Conservation (phyloP, 1,284 basidiomycete genomes). For the Ganoderma multipileum region DNA sequence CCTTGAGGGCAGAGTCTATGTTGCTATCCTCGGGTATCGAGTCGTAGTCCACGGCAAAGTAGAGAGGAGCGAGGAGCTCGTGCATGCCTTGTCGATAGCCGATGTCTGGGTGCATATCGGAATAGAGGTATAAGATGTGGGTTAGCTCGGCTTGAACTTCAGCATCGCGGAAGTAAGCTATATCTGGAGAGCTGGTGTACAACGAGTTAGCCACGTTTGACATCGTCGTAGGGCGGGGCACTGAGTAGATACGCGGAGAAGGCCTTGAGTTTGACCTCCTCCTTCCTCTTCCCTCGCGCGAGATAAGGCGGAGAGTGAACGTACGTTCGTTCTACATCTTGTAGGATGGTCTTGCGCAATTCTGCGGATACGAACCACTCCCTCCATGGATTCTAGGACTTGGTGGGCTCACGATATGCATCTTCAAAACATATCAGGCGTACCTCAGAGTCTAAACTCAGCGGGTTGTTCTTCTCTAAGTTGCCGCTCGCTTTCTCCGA, state of each 20-base stretch:
- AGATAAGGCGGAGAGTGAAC: conserved; percentile 23
- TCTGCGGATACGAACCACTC: conserved; percentile 91
- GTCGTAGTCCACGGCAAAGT: conserved; percentile 85
- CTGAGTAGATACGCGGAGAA: not conserved
- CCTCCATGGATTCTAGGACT: conserved; percentile 85
- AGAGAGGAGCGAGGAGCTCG: conserved; percentile 87
- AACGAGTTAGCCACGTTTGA: not conserved
- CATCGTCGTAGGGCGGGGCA: not conserved
- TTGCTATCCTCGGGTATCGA: conserved; percentile 57
- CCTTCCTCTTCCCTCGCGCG: not conserved
- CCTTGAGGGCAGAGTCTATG: conserved; percentile 46
- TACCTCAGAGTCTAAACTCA: conserved; percentile 85
- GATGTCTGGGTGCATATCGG: conserved; percentile 76
- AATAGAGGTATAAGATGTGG: conserved; percentile 86
- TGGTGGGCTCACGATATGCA: not conserved
- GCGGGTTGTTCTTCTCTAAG: conserved; percentile 82
- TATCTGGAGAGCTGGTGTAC: conserved; percentile 81
- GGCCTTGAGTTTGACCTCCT: not conserved
- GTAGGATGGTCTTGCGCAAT: conserved; percentile 83
- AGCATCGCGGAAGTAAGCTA: conserved; percentile 82
- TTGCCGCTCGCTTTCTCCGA: conserved; percentile 47
- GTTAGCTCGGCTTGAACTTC: conserved; percentile 82
- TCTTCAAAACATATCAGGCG: conserved; percentile 27
- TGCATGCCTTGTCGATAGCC: conserved; percentile 98
- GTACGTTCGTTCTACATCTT: conserved; percentile 94